phyloP scores from a whole-genome alignment of 257 asterid genomes.

The Penstemon davidsonii region DNA sequence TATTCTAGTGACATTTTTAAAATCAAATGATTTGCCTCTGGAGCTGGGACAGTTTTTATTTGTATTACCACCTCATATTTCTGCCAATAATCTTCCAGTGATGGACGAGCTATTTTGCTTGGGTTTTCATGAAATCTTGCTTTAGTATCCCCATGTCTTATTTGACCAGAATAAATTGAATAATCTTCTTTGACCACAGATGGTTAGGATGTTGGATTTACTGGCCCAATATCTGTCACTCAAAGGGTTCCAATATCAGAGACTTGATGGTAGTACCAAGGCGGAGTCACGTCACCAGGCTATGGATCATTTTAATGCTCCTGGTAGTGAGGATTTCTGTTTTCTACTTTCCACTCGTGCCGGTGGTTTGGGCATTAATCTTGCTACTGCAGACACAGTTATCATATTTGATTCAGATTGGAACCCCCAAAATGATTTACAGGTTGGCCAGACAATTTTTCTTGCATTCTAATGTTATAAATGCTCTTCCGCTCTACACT shows the following conservation, averaged over 20 bases:
- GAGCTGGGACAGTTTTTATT: slow-evolving; percentile 5
- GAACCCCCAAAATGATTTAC: slow-evolving; percentile 99
- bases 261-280: slow-evolving; percentile 99
- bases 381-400: slow-evolving; percentile 99
- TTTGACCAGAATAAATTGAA: slow-evolving; percentile 24
- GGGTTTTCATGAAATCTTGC: slow-evolving; percentile 3
- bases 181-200: slow-evolving; percentile 49
- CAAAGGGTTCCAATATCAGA: slow-evolving; percentile 94
- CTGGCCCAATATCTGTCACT: slow-evolving; percentile 88
- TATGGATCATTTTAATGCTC: slow-evolving; percentile 99
- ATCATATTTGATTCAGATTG: slow-evolving; percentile 99
- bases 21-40: no score
- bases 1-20: no score
- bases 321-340: slow-evolving; percentile 97
- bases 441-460: slow-evolving; percentile 51
- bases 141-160: slow-evolving; percentile 8
- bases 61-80: slow-evolving; percentile 4
- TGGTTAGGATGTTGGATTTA: slow-evolving; percentile 98
- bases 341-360: slow-evolving; percentile 99
- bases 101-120: neutral
- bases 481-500: slow-evolving; percentile 10
- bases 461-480: slow-evolving; percentile 15
- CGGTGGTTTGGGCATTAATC: slow-evolving; percentile 99
- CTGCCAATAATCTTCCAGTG: slow-evolving; percentile 13
- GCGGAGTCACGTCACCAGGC: slow-evolving; percentile 98